A percentile compares a stretch with the other conserved stretches of the same genome.
phyloP scores from a whole-genome alignment of 495 filamentous ascomycete genomes.

The Lasiosphaeria ovina region DNA sequence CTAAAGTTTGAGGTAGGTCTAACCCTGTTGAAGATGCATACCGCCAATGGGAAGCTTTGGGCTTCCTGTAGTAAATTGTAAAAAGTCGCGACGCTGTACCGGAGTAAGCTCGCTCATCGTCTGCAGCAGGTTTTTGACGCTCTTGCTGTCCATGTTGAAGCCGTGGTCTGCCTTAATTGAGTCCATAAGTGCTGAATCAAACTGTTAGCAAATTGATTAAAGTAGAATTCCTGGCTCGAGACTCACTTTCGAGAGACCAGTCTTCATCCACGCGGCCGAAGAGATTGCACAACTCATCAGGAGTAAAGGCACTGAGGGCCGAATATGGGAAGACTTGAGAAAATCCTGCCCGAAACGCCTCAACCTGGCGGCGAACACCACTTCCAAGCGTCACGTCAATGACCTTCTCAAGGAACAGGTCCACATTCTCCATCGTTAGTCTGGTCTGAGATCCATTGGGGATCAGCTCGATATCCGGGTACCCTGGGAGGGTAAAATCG shows the following conservation, averaged over 20 bases:
- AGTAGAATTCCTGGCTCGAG: background rate
- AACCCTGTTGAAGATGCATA: slow-evolving; percentile 42
- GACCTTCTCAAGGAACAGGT: slow-evolving; percentile 80
- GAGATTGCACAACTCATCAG: slow-evolving; percentile 92
- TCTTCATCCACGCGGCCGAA: slow-evolving; percentile 95
- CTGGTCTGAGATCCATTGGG: slow-evolving; percentile 66
- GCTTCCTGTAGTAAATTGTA: slow-evolving; percentile 98
- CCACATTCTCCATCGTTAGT: slow-evolving; percentile 88
- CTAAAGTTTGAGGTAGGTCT: background rate
- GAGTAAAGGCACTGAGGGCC: slow-evolving; percentile 90
- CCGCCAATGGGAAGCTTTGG: slow-evolving; percentile 98
- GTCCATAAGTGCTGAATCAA: slow-evolving; percentile 76
- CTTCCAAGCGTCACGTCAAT: slow-evolving; percentile 86
- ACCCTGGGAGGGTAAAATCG: slow-evolving; percentile 93
- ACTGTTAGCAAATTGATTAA: slow-evolving; percentile 13
- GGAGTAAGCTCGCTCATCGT: slow-evolving; percentile 85
- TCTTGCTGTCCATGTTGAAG: slow-evolving; percentile 98
- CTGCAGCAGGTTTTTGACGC: slow-evolving; percentile 89
- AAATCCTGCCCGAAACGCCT: slow-evolving; percentile 89
- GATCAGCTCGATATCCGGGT: slow-evolving; percentile 82
- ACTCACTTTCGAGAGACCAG: slow-evolving; percentile 94
- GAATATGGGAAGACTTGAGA: slow-evolving; percentile 96
- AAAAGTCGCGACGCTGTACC: slow-evolving; percentile 83
- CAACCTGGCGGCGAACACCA: slow-evolving; percentile 84
- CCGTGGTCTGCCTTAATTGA: slow-evolving; percentile 99